Evolutionary conservation across 2,329 filamentous ascomycete species (phyloP), one percentile per base, ranked within the genome.

Genomic region (Uncinocarpus reesii): DNA sequence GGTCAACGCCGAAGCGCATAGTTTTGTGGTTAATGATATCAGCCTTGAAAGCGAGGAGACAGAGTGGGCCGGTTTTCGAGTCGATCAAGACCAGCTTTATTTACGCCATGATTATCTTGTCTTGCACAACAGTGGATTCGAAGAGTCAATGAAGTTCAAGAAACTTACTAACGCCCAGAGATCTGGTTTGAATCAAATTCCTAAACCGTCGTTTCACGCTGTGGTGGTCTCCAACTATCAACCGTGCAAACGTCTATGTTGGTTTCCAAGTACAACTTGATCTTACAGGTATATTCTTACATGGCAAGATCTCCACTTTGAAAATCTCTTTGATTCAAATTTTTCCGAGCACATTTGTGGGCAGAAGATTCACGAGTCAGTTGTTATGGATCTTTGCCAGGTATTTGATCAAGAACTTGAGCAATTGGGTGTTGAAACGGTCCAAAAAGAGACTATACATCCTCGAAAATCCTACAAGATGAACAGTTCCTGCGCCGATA

Each of bases 401-500:
- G 92, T 98, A 11, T 95, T 98, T 58, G 92, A 98, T 57, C 90
- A 96, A 62, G 92, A 98, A 64, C 72, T 98, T 36, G 92, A 98
- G 66, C 88, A 92, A 26, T 74, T 98, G 3, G 89, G 89, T 29
- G 95, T 98, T 50, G 92, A 98, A 68, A 93, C 88, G 1, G 92
- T 96, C 3, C 92, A 98, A 64, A 98, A 98, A 69, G 92, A 98
- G 71, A 96, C 92, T 0, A 98, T 98, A 51, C 92, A 98, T 73
- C 92, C 92, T 45, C 80, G 92, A 79, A 98, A 98, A 71, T 95
- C 88, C 3, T 98, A 98, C 79, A 98, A 98, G 79, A 98, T 98
- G 92, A 98, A 98, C 75, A 95, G 89, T 60, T 96, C 90, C 50
- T 96, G 92, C 61, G 92, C 93, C 3, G 92, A 98, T 66, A 95